A percentile compares a stretch with the other conserved stretches of the same genome.
Conservation (phyloP, 2,329 filamentous ascomycete genomes). For the Aspergillus udagawae region DNA sequence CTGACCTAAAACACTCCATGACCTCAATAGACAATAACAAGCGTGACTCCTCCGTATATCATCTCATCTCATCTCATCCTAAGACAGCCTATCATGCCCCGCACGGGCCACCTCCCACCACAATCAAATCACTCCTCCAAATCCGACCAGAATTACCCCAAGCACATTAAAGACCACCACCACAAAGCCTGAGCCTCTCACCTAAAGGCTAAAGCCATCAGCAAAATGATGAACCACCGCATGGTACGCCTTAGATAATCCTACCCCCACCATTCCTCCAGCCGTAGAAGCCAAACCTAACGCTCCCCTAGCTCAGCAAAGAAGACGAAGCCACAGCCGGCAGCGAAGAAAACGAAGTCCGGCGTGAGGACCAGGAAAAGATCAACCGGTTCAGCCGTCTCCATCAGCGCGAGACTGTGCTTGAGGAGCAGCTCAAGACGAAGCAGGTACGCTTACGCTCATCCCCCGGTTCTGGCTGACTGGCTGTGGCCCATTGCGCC, state of each 20-base stretch:
- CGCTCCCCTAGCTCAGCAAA: constrained; percentile 68
- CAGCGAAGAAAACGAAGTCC: constrained; percentile 84
- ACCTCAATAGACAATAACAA: background rate
- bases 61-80: too few relatives aligned
- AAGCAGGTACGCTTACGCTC: constrained; percentile 57
- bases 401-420: constrained; percentile 74
- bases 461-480: background rate
- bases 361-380: constrained; percentile 95
- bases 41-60: too few relatives aligned
- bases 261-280: background rate
- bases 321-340: constrained; percentile 76
- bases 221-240: constrained; percentile 53
- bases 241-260: constrained; percentile 48
- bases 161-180: background rate
- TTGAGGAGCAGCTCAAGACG: constrained; percentile 74
- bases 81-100: background rate
- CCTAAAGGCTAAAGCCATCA: background rate
- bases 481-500: too few relatives aligned
- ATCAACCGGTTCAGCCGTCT: constrained; percentile 97
- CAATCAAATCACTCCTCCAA: background rate
- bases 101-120: background rate
- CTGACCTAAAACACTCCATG: background rate
- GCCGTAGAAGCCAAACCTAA: constrained; percentile 1
- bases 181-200: background rate
- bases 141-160: background rate